Evolutionary conservation across 495 filamentous ascomycete genomes (phyloP).

Genomic region (Talaromyces ruber): DNA sequence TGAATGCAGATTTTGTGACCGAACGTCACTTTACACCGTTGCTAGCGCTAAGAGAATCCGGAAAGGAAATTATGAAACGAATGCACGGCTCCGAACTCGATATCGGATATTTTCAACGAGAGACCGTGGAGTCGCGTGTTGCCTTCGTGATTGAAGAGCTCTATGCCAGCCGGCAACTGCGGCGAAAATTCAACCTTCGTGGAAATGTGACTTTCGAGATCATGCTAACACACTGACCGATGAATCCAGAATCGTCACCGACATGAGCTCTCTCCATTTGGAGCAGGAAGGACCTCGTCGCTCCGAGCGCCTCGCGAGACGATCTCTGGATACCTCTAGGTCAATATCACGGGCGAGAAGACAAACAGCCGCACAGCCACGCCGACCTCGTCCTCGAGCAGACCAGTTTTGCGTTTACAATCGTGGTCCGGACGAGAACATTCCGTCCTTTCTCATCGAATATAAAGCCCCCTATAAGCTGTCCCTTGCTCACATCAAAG

Average conservation of each 20-base stretch:
- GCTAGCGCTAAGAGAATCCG: conserved; percentile 1
- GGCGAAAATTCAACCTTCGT: conserved; percentile 4
- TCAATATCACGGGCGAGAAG: not conserved
- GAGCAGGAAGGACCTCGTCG: not conserved
- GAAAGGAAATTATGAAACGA: conserved; percentile 3
- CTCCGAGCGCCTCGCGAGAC: conserved; percentile 5
- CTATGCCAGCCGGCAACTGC: not conserved
- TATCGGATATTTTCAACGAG: conserved; percentile 3
- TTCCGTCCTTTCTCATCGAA: conserved; percentile 23
- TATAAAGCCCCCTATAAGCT: conserved; percentile 37
- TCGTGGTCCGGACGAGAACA: conserved; percentile 14
- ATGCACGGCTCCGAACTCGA: conserved; percentile 8
- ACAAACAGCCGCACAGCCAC: not conserved
- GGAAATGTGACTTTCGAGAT: not conserved
- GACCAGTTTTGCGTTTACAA: conserved; percentile 38
- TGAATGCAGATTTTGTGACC: conserved; percentile 7
- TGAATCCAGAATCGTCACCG: not conserved
- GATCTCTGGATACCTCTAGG: not conserved
- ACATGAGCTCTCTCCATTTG: not conserved
- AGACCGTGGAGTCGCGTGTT: conserved; percentile 8
- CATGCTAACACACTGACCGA: not conserved
- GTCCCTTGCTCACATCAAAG: conserved; percentile 16
- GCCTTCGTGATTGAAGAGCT: conserved; percentile 7
- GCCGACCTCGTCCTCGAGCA: conserved; percentile 12
- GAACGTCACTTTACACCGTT: conserved; percentile 7